Evolutionary conservation across 164 flowering plant genomes (phyloP).

Genomic region (Taxillus chinensis): DNA sequence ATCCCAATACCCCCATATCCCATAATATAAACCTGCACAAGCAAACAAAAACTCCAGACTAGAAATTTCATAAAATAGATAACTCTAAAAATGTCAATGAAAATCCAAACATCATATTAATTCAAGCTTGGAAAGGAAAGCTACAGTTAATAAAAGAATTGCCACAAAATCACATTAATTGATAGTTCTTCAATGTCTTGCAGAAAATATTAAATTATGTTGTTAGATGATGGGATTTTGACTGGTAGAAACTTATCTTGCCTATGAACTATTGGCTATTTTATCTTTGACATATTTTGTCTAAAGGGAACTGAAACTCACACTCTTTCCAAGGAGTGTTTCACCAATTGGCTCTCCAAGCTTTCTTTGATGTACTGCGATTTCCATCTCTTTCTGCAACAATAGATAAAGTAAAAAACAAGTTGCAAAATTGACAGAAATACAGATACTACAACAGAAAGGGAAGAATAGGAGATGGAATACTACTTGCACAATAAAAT

Average conservation of each 20-base stretch:
- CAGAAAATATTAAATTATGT: too few relatives aligned
- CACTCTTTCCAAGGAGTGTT: conserved; percentile 79
- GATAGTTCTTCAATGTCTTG: too few relatives aligned
- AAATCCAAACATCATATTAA: too few relatives aligned
- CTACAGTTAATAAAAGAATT: too few relatives aligned
- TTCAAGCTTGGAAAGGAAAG: too few relatives aligned
- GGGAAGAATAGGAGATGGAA: background rate
- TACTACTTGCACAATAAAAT: background rate
- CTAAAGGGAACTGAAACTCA: conserved; percentile 17
- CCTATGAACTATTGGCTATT: too few relatives aligned
- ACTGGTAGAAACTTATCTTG: too few relatives aligned
- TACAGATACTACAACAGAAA: background rate
- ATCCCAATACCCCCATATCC: conserved; percentile 84
- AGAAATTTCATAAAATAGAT: background rate
- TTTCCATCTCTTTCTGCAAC: conserved; percentile 69
- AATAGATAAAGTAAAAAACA: background rate
- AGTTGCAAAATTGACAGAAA: background rate
- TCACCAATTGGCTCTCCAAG: conserved; percentile 79
- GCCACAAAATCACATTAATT: too few relatives aligned
- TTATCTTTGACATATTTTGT: too few relatives aligned
- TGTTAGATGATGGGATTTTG: too few relatives aligned
- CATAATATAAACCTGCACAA: conserved; percentile 66
- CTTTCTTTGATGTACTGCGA: conserved; percentile 38
- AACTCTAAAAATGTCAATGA: too few relatives aligned
- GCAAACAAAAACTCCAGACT: background rate